Evolutionary conservation across 1,139 yeast genomes (phyloP).

Genomic region (Taphrina wiesneri): DNA sequence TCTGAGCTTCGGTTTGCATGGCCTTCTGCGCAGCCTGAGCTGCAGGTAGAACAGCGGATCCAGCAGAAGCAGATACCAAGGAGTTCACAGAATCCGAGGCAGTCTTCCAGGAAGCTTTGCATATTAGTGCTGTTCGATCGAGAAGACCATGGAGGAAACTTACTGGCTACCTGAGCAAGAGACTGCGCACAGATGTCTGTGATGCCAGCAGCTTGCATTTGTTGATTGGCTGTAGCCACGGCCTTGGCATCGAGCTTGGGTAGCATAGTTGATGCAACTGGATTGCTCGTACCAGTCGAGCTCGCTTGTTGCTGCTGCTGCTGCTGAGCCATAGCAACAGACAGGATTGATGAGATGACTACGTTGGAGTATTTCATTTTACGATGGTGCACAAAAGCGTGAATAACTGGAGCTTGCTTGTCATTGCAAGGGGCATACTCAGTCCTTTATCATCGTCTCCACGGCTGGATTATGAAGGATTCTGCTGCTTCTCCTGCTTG

Average conservation of each 20-base stretch:
- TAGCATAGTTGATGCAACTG: not conserved
- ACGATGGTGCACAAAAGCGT: not conserved
- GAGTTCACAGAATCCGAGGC: constrained; percentile 22
- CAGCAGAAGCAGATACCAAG: not conserved
- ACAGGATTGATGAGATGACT: not conserved
- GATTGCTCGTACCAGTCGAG: not conserved
- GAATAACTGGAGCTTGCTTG: not conserved
- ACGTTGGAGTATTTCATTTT: not conserved
- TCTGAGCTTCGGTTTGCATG: constrained; percentile 10
- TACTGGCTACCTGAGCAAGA: constrained; percentile 20
- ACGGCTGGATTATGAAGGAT: not conserved
- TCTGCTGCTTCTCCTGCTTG: not conserved
- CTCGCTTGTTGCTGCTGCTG: not conserved
- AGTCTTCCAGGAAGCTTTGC: constrained; percentile 16
- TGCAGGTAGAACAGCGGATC: constrained; percentile 24
- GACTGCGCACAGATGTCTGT: constrained; percentile 30
- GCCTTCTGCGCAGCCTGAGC: constrained; percentile 28
- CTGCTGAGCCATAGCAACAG: constrained; percentile 4
- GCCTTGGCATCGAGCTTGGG: constrained; percentile 27
- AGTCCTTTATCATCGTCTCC: not conserved
- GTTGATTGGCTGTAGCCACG: constrained; percentile 20
- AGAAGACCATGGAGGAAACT: not conserved
- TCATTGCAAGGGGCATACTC: not conserved
- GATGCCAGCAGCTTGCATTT: constrained; percentile 29
- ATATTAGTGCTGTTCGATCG: not conserved